Percentiles rank a stretch among this genome's conserved stretches.
These are phyloP conservation scores for Alternaria rosae DNA, from an alignment of 2,329 filamentous ascomycete species.

Conservation along the genomic window DNA sequence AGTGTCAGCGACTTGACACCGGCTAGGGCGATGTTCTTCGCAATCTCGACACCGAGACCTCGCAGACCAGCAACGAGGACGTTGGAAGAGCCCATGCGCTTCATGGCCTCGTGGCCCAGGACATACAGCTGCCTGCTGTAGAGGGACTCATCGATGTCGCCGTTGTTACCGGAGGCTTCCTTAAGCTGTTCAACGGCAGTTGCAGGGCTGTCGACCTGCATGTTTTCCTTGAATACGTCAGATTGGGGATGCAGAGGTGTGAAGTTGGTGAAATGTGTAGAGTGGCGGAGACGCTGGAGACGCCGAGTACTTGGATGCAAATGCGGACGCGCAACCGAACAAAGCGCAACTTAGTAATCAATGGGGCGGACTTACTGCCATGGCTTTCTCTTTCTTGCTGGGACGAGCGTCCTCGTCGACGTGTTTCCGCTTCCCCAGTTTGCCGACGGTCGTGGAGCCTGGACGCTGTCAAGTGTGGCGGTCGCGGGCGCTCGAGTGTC, in stretches of 20 bases:
- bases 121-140: constrained; percentile 75
- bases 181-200: constrained; percentile 68
- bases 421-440: constrained; percentile 54
- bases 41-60: constrained; percentile 95
- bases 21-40: constrained; percentile 97
- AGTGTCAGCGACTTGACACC: constrained; percentile 97
- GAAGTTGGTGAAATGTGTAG: neutral
- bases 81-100: constrained; percentile 97
- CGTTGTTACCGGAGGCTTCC: constrained; percentile 53
- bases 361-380: constrained; percentile 47
- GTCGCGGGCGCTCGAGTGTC: constrained; percentile 19
- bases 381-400: constrained; percentile 52
- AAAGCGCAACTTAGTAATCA: neutral
- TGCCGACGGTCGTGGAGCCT: constrained; percentile 43
- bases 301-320: constrained; percentile 12
- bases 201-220: constrained; percentile 68
- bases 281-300: constrained; percentile 4
- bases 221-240: constrained; percentile 58
- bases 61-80: constrained; percentile 91
- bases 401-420: constrained; percentile 50
- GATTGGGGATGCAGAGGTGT: constrained; percentile 2
- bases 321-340: constrained; percentile 22
- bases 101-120: constrained; percentile 87
- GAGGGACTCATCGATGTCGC: constrained; percentile 72
- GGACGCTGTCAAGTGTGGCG: constrained; percentile 32